Percentiles rank a stretch among this genome's conserved stretches.
phyloP scores from a whole-genome alignment of 1,139 yeast species.

The Hansenula anomala region DNA sequence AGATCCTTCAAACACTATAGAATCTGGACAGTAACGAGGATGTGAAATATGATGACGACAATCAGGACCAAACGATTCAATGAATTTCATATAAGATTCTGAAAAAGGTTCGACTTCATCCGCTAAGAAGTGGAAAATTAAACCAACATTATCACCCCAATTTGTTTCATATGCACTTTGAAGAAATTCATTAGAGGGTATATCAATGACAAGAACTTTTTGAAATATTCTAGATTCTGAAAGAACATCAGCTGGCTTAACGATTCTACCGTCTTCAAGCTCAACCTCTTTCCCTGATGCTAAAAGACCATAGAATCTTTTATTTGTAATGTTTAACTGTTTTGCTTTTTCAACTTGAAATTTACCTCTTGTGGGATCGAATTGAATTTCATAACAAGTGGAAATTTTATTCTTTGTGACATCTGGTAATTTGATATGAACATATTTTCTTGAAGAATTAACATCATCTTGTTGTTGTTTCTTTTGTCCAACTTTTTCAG shows the following conservation, averaged over 20 bases:
- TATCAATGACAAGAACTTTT: conserved; percentile 65
- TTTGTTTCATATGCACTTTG: conserved; percentile 29
- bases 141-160: conserved; percentile 17
- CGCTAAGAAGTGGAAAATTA: conserved; percentile 78
- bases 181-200: conserved; percentile 58
- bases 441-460: conserved; percentile 27
- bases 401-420: conserved; percentile 22
- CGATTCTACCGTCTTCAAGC: conserved; percentile 51
- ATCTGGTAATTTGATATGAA: conserved; percentile 30
- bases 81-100: conserved; percentile 39
- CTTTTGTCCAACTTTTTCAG: too few relatives aligned
- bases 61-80: conserved; percentile 43
- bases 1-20: conserved; percentile 52
- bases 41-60: conserved; percentile 71
- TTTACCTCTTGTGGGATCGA: conserved; percentile 71
- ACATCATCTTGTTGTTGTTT: conserved; percentile 16
- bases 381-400: conserved; percentile 60
- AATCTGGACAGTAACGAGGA: conserved; percentile 54
- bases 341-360: conserved; percentile 65
- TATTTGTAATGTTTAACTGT: conserved; percentile 65
- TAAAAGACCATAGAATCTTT: conserved; percentile 52
- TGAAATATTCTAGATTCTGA: conserved; percentile 56
- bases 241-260: conserved; percentile 70
- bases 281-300: conserved; percentile 57
- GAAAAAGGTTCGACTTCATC: conserved; percentile 47